These are phyloP conservation scores for Mycosarcoma mackinlayi DNA, from an alignment of 1,284 basidiomycete genomes.

Conservation along the genomic window DNA sequence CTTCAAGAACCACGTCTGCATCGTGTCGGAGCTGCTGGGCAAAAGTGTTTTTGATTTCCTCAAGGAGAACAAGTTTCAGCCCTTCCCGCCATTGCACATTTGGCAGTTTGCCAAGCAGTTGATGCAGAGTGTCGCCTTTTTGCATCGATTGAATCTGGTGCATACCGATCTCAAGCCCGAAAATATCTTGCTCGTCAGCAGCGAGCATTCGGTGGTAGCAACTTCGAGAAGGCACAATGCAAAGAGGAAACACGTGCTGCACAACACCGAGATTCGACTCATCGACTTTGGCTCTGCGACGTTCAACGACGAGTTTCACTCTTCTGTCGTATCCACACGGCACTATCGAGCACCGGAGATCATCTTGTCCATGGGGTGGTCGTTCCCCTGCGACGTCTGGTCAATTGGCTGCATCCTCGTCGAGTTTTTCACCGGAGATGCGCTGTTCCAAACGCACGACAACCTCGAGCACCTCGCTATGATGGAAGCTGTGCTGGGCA, in stretches of 20 bases:
- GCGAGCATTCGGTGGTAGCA: slow-evolving; percentile 73
- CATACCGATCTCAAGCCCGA: slow-evolving; percentile 97
- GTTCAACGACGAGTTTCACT: slow-evolving; percentile 98
- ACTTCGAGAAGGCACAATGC: slow-evolving; percentile 57
- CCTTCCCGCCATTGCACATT: slow-evolving; percentile 95
- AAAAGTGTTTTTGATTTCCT: slow-evolving; percentile 99
- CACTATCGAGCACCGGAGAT: slow-evolving; percentile 99
- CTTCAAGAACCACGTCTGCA: slow-evolving; percentile 96
- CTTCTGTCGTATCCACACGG: slow-evolving; percentile 94
- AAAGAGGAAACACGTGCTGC: slow-evolving; percentile 73
- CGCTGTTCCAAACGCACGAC: slow-evolving; percentile 98
- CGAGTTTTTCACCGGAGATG: slow-evolving; percentile 97
- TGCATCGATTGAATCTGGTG: slow-evolving; percentile 89
- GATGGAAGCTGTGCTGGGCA: slow-evolving; percentile 99
- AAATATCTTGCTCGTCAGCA: slow-evolving; percentile 86
- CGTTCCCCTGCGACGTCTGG: slow-evolving; percentile 97
- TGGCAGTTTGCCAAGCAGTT: slow-evolving; percentile 94
- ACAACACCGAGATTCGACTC: slow-evolving; percentile 90
- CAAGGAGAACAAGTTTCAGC: slow-evolving; percentile 96
- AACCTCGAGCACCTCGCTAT: slow-evolving; percentile 98
- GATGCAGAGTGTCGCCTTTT: slow-evolving; percentile 90
- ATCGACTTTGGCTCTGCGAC: slow-evolving; percentile 99
- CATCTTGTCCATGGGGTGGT: slow-evolving; percentile 94
- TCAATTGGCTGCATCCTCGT: slow-evolving; percentile 98
- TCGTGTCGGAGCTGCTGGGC: slow-evolving; percentile 94